Evolutionary conservation across 805 yeast species (phyloP).

Genomic region (Lipomyces sp.): DNA sequence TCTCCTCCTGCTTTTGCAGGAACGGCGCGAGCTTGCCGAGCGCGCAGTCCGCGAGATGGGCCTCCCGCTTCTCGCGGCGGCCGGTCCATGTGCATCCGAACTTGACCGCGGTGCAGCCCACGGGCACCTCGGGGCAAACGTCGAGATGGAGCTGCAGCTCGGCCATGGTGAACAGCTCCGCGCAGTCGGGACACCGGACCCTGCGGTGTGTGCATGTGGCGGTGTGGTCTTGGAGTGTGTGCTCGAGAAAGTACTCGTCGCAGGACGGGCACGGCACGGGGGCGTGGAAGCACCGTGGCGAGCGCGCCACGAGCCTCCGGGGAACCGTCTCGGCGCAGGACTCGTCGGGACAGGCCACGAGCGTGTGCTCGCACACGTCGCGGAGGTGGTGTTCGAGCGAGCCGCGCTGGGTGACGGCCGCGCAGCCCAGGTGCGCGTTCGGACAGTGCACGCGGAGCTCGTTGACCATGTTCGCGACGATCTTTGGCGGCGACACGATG

Average conservation of each 20-base stretch:
- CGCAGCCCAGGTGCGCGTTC: constrained; percentile 53
- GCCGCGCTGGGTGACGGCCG: constrained; percentile 58
- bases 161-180: constrained; percentile 16
- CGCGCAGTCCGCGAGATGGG: constrained; percentile 33
- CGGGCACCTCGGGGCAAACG: constrained; percentile 27
- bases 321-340: constrained; percentile 30
- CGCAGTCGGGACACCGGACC: constrained; percentile 26
- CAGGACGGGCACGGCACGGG: constrained; percentile 20
- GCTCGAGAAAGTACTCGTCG: constrained; percentile 14
- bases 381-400: constrained; percentile 50
- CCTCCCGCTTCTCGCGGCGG: constrained; percentile 20
- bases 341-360: constrained; percentile 40
- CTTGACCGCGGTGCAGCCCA: constrained; percentile 31
- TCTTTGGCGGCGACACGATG: constrained; percentile 52
- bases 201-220: constrained; percentile 16
- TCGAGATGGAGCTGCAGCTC: constrained; percentile 24
- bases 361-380: constrained; percentile 42
- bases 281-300: constrained; percentile 1
- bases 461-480: constrained; percentile 58
- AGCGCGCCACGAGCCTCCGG: constrained; percentile 19
- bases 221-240: constrained; percentile 9
- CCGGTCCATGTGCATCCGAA: constrained; percentile 37
- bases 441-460: constrained; percentile 58
- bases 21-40: constrained; percentile 33
- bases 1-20: constrained; percentile 32